Conservation (phyloP, 805 yeast genomes). For the Candida pseudofarinosa region DNA sequence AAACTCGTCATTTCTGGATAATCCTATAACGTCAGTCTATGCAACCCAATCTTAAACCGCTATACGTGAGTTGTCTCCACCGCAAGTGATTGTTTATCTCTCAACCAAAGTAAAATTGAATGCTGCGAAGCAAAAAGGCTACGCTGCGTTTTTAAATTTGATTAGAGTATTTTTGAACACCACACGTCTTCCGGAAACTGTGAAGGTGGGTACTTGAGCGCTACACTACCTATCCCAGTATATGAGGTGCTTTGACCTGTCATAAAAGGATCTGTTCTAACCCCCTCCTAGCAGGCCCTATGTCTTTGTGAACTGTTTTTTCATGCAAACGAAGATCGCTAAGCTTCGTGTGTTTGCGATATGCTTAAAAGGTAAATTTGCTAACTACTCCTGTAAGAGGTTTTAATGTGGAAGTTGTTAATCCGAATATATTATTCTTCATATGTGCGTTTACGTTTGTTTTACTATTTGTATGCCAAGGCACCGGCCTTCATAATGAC, state of each 20-base stretch:
- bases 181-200: background rate
- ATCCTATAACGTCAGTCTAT: background rate
- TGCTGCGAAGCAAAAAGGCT: background rate
- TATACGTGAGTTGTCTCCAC: no score
- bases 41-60: background rate
- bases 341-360: background rate
- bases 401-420: no score
- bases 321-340: constrained; percentile 1
- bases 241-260: no score
- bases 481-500: background rate
- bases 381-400: no score
- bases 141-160: background rate
- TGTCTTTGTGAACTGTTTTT: background rate
- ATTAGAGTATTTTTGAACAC: background rate
- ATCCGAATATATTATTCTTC: no score
- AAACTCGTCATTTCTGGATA: constrained; percentile 14
- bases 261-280: no score
- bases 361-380: background rate
- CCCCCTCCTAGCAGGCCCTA: background rate
- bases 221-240: no score
- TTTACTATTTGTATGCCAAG: background rate
- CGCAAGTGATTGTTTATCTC: no score
- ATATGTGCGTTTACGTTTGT: background rate
- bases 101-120: no score
- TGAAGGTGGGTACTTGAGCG: no score